Conservation (phyloP, 495 filamentous ascomycete genomes). For the Beverwykella pulmonaria region DNA sequence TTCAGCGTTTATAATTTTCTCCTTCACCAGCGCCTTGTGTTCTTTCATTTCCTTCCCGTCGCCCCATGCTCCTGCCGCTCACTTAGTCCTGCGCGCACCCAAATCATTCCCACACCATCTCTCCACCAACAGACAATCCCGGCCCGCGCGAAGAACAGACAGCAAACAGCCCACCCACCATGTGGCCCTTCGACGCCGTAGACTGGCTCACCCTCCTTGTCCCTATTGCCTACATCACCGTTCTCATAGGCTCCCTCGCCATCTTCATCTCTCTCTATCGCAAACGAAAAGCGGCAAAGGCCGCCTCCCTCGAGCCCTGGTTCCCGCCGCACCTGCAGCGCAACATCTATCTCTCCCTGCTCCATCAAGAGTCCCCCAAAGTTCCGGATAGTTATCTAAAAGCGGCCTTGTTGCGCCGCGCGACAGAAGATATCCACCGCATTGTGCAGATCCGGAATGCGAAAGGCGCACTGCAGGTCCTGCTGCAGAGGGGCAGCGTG, state of each 20-base stretch:
- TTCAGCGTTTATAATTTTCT: background rate
- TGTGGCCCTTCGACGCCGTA: conserved; percentile 54
- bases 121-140: background rate
- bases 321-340: conserved; percentile 86
- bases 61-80: conserved; percentile 9
- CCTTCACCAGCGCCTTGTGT: background rate
- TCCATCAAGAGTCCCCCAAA: conserved; percentile 75
- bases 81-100: conserved; percentile 2
- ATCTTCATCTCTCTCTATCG: conserved; percentile 92
- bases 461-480: conserved; percentile 78
- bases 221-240: conserved; percentile 82
- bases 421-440: conserved; percentile 86
- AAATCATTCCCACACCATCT: background rate
- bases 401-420: conserved; percentile 86
- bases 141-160: background rate
- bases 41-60: conserved; percentile 3
- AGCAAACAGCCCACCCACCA: conserved; percentile 1
- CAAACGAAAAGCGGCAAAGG: conserved; percentile 84
- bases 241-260: conserved; percentile 82
- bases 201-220: conserved; percentile 81
- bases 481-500: conserved; percentile 87
- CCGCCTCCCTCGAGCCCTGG: conserved; percentile 85
- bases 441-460: conserved; percentile 81
- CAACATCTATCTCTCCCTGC: conserved; percentile 89
- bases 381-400: conserved; percentile 85